phyloP scores from a whole-genome alignment of 192 early-diverging fungal genomes.

The Spizellomyces sp. region DNA sequence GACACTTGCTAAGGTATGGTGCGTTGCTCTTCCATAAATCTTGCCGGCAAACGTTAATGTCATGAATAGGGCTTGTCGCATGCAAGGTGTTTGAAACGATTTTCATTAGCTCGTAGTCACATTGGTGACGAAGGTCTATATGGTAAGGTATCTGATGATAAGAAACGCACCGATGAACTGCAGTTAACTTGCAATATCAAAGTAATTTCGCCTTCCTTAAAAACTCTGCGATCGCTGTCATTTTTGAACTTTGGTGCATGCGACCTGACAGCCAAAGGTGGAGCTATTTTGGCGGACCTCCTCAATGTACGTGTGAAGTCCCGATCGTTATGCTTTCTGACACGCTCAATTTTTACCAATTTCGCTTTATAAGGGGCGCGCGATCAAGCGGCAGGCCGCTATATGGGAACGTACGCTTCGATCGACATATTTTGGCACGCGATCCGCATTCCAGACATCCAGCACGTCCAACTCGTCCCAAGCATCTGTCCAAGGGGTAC shows the following conservation, averaged over 20 bases:
- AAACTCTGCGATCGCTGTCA: constrained; percentile 21
- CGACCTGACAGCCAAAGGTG: constrained; percentile 29
- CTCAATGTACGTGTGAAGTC: constrained; percentile 22
- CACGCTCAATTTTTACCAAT: neutral
- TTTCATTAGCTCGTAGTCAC: constrained; percentile 38
- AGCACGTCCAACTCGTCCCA: constrained; percentile 12
- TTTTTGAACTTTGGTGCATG: constrained; percentile 37
- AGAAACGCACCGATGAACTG: neutral
- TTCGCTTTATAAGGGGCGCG: neutral
- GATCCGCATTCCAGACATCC: neutral
- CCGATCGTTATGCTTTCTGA: neutral
- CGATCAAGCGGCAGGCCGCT: constrained; percentile 35
- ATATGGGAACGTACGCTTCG: constrained; percentile 34
- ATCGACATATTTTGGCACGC: constrained; percentile 12
- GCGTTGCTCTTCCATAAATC: neutral
- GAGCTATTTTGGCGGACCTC: constrained; percentile 30
- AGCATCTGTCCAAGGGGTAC: constrained; percentile 16
- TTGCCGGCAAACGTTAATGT: neutral
- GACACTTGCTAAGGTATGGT: constrained; percentile 10
- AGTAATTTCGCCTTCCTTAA: constrained; percentile 27
- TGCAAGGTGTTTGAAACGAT: constrained; percentile 13
- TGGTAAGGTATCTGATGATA: constrained; percentile 9
- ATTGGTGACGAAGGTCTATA: constrained; percentile 45
- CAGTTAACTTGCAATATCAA: constrained; percentile 1
- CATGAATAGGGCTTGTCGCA: constrained; percentile 19